These are phyloP conservation scores for Conidiobolus incongruus DNA, from an alignment of 371 early-diverging fungal genomes.

Conservation along the genomic window DNA sequence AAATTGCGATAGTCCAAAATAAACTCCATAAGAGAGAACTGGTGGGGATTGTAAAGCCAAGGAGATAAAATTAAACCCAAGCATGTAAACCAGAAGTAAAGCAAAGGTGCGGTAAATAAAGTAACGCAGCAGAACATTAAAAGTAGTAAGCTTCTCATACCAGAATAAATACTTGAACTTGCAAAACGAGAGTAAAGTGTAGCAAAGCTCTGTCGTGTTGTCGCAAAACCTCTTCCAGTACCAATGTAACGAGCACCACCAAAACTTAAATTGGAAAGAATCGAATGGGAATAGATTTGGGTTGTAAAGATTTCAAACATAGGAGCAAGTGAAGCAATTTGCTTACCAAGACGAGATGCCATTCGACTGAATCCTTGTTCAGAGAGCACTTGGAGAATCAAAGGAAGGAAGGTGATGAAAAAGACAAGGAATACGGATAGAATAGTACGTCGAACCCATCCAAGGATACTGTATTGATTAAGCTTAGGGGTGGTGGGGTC, in stretches of 20 bases:
- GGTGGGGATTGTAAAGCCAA: conserved; percentile 66
- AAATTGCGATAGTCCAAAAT: conserved; percentile 58
- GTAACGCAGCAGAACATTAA: conserved; percentile 47
- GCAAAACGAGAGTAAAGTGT: conserved; percentile 57
- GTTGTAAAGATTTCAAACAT: conserved; percentile 80
- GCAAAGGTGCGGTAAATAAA: conserved; percentile 43
- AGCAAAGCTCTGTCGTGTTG: conserved; percentile 54
- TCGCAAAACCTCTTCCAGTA: conserved; percentile 83
- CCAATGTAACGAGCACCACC: conserved; percentile 78
- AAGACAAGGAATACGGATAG: conserved; percentile 55
- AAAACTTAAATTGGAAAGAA: conserved; percentile 54
- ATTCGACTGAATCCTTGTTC: conserved; percentile 65
- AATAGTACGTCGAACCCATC: conserved; percentile 67
- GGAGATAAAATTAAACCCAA: conserved; percentile 48
- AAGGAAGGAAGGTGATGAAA: conserved; percentile 61
- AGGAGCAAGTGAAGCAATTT: conserved; percentile 61
- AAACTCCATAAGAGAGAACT: conserved; percentile 49
- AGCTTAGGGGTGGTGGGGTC: conserved; percentile 27
- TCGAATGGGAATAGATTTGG: conserved; percentile 65
- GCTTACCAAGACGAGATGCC: conserved; percentile 48
- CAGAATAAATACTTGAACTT: conserved; percentile 53
- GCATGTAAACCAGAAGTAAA: conserved; percentile 74
- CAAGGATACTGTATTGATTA: conserved; percentile 45
- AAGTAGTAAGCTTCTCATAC: conserved; percentile 41
- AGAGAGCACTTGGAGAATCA: conserved; percentile 64